Base-by-base conservation (phyloP, 768 basidiomycete species). In the Pleurotus cornucopiae region DNA sequence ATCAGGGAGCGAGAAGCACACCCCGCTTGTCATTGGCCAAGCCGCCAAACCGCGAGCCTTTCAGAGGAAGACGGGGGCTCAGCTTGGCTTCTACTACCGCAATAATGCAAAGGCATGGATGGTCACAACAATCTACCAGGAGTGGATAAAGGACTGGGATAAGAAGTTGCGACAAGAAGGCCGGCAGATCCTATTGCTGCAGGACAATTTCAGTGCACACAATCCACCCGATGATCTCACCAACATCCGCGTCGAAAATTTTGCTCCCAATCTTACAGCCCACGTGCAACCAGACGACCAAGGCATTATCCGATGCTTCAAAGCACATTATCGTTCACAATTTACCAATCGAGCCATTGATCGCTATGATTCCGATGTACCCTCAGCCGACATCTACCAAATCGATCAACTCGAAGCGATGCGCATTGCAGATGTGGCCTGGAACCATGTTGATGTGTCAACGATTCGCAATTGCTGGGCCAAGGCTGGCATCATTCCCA, bases 21-120 rank as follows among this genome's bases (percentile, higher is more conserved):
- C 56, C 37, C 58, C 64, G 6, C 64, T 70, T 53, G 58, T 69
- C 55, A 75, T 73, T 61, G 74, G 71, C n/a, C 71, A 70, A 52
- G 58, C 64, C 1, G 43, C 44, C 34, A 26, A 57, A 34, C 73
- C 73, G 7, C 61, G 62, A 11, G 56, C 61, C 7, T 73, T 73
- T 56, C 46, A 61, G 2, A 65, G 63, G 37, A 68, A 71, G 47
- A 57, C 61, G 21, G 71, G 62, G 6, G 56, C 26, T 13, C 61
- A 70, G 51, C 63, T 73, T 20, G 67, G 71, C 1, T 75, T 73
- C 53, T 57, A 64, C 53, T 75, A 75, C 47, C 62, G 60, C 11
- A 70, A 67, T 61, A 76, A 74, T 61, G 60, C 59, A 18, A 76
- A 69, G 51, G 69, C 71, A 2, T 75, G 71, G 73, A 76, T 75